Conservation (phyloP, 441 rosid genomes). For the Erodium moschatum region DNA sequence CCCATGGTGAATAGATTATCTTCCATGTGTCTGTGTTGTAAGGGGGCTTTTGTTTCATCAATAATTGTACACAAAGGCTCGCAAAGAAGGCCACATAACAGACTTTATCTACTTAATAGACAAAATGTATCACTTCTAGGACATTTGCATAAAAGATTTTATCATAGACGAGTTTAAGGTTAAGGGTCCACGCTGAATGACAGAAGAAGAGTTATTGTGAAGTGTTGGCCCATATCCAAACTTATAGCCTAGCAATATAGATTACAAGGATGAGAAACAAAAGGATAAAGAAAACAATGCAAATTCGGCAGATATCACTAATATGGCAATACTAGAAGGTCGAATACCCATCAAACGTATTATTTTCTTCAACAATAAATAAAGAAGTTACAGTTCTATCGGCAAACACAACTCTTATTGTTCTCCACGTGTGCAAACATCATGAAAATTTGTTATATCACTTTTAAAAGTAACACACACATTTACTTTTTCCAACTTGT, state of each 20-base stretch:
- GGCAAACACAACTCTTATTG: background rate
- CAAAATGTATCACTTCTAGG: background rate
- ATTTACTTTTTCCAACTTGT: background rate
- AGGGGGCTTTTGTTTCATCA: background rate
- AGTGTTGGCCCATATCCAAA: no score
- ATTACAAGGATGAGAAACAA: no score
- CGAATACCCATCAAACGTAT: background rate
- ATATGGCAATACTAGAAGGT: background rate
- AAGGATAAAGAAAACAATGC: no score
- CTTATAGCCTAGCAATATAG: no score
- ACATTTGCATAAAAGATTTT: background rate
- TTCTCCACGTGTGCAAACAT: background rate
- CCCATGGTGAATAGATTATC: no score
- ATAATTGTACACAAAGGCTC: background rate
- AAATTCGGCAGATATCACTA: background rate
- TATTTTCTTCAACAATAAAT: background rate
- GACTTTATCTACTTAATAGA: background rate
- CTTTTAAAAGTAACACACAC: background rate
- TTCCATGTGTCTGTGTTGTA: background rate
- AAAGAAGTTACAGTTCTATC: background rate
- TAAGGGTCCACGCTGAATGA: no score
- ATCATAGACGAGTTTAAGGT: no score
- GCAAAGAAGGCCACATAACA: background rate
- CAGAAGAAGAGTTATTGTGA: no score
- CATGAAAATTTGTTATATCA: background rate